Base-by-base conservation (phyloP, 495 filamentous ascomycete species). In the Aspergillus hancockii region DNA sequence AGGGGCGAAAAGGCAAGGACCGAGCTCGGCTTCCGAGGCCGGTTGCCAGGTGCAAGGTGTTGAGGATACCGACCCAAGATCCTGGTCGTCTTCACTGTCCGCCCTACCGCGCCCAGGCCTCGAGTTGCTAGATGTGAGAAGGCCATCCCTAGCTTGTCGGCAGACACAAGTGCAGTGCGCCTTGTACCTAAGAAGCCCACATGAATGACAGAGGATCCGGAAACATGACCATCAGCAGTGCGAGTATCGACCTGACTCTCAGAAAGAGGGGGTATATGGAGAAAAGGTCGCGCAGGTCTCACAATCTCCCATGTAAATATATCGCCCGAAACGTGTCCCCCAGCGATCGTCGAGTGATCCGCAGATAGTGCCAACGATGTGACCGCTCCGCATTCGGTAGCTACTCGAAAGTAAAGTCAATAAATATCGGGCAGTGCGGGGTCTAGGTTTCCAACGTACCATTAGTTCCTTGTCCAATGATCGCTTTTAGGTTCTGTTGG, bases 271-370 rank as follows among this genome's bases (percentile, higher is more conserved):
- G 88, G 85, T 18, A 99, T 92, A 49, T 90, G 88, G 34, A 99
- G 83, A 65, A 99, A 99, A 3, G 93, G 94, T 43, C 87, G 83
- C 4, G 91, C 86, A 23, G 89, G 84, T 47, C 87, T 82, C 19
- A 86, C 83, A 25, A 94, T 86, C 67, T 99, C 94, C 94, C 94
- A 99, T 2, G 93, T 98, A 64, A 97, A 99, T 18, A 99, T 97
- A 69, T 87, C 86, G 14, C 94, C 94, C 61, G 86, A 90, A 13
- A 86, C 86, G 81, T 99, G 94, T 3, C 94, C 94, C 46, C 86
- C 89, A 32, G 91, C 94, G 64, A 98, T 81, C 16, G 92, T 97
- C 8, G 90, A 87, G 71, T 97, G 90, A 66, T 99, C 94, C 46
- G 93, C 93, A 28, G 94, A 97, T 55, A 97, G 84, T 7, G 92